A percentile compares a stretch with the other conserved stretches of the same genome.
Conservation (phyloP, 257 asterid genomes). For the Leonotis leonurus region DNA sequence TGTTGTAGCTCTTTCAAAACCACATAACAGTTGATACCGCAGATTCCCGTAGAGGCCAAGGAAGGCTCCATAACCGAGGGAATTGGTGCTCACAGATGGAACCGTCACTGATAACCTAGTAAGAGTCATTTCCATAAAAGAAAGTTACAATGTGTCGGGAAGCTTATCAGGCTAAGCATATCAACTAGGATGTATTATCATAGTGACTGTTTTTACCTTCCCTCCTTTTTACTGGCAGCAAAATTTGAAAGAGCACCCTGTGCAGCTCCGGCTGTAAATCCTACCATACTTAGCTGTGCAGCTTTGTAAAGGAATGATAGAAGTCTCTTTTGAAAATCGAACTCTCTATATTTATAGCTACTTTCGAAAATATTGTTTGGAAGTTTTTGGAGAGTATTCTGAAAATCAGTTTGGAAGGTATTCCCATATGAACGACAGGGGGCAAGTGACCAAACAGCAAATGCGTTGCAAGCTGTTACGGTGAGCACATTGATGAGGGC, state of each 20-base stretch:
- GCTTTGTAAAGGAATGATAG: conserved; percentile 87
- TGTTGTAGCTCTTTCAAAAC: conserved; percentile 64
- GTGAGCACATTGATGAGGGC: conserved; percentile 92
- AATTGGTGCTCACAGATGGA: conserved; percentile 83
- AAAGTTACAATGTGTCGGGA: not conserved
- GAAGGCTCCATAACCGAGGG: conserved; percentile 96
- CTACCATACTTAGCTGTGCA: conserved; percentile 91
- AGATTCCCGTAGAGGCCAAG: conserved; percentile 90
- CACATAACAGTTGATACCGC: conserved; percentile 83
- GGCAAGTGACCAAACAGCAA: conserved; percentile 90
- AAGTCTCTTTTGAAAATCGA: conserved; percentile 78
- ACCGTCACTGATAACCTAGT: conserved; percentile 71
- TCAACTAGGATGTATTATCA: not conserved
- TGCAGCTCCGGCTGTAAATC: conserved; percentile 83
- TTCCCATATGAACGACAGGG: conserved; percentile 97
- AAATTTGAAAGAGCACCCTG: conserved; percentile 82
- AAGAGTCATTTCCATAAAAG: not conserved
- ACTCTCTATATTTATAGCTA: conserved; percentile 86
- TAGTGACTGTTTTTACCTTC: conserved; percentile 48
- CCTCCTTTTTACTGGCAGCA: conserved; percentile 79
- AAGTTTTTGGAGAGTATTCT: conserved; percentile 93
- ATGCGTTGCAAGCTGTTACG: conserved; percentile 83
- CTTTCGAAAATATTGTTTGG: conserved; percentile 89
- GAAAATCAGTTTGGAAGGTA: conserved; percentile 88
- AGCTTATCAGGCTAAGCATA: conserved; percentile 7